Conservation (phyloP, 179 eudicot genomes). For the Dionaea muscipula region DNA sequence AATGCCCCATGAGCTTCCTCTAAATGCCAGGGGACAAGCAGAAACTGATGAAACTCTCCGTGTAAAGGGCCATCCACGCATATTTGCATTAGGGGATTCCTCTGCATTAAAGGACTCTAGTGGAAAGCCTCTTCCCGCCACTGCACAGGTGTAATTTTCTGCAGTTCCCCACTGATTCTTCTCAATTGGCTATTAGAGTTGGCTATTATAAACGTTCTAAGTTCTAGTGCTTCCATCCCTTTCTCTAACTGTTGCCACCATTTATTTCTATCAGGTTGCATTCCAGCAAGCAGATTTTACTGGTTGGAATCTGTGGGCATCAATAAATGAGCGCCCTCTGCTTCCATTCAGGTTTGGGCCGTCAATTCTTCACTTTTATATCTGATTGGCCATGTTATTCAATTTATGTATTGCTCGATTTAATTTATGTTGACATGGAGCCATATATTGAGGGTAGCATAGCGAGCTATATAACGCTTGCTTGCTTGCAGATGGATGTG, state of each 20-base stretch:
- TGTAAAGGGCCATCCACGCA: conserved; percentile 85
- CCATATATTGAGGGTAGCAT: no score
- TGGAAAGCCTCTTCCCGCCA: conserved; percentile 76
- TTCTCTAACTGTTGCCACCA: background rate
- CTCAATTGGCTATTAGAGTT: background rate
- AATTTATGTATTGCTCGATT: no score
- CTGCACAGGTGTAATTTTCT: conserved; percentile 99
- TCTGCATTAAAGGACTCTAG: conserved; percentile 66
- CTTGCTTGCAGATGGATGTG: no score
- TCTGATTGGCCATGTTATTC: background rate
- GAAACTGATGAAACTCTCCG: conserved; percentile 94
- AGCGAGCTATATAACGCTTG: no score
- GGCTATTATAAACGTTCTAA: background rate
- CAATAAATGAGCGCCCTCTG: conserved; percentile 79
- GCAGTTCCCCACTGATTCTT: no score
- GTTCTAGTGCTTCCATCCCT: background rate
- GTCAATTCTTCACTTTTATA: background rate
- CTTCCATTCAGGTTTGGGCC: conserved; percentile 74
- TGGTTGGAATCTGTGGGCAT: conserved; percentile 99
- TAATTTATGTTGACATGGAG: no score
- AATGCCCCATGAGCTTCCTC: conserved; percentile 58
- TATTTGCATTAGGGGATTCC: conserved; percentile 90
- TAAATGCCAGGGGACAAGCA: conserved; percentile 75
- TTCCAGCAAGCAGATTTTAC: conserved; percentile 95
- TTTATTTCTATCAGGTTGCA: conserved; percentile 58